Evolutionary conservation across 306 rosid genomes (phyloP).

Genomic region (Citrullus amarus): DNA sequence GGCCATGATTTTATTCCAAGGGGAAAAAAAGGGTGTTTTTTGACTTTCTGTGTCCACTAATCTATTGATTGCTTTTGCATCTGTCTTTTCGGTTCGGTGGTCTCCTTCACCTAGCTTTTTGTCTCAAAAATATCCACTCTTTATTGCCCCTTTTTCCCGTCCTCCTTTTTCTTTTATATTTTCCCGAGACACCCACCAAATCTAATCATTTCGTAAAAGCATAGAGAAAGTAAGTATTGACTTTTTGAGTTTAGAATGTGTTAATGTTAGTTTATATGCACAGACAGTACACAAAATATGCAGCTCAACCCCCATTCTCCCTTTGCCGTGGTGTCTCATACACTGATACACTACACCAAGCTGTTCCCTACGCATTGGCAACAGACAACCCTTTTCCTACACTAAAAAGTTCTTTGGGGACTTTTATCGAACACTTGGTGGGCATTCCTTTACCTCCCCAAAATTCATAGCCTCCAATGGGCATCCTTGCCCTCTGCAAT

Average conservation of each 20-base stretch:
- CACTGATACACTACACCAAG: not conserved
- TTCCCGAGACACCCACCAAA: constrained; percentile 15
- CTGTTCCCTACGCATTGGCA: not conserved
- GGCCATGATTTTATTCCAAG: not conserved
- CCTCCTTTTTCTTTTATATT: constrained; percentile 1
- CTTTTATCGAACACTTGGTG: constrained; percentile 1
- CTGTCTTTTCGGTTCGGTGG: constrained; percentile 14
- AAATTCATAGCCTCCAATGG: not conserved
- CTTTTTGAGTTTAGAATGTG: not conserved
- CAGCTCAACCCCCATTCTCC: not conserved
- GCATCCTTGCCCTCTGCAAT: not conserved
- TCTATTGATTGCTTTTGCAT: constrained; percentile 6
- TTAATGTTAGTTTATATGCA: not conserved
- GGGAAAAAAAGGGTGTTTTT: not conserved
- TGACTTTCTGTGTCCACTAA: constrained; percentile 7
- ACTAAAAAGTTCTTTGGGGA: not conserved
- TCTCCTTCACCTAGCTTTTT: constrained; percentile 7
- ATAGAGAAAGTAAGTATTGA: not conserved
- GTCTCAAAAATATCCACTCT: constrained; percentile 4
- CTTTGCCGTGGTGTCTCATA: not conserved
- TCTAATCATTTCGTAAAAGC: constrained; percentile 12
- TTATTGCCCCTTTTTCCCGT: not conserved
- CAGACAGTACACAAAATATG: not conserved
- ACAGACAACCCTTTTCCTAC: not conserved
- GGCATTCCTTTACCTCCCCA: not conserved